Percentiles rank a stretch among this genome's conserved stretches.
Evolutionary conservation across 805 yeast species (phyloP).

Genomic region (Tetrapisispora taiwanensis): DNA sequence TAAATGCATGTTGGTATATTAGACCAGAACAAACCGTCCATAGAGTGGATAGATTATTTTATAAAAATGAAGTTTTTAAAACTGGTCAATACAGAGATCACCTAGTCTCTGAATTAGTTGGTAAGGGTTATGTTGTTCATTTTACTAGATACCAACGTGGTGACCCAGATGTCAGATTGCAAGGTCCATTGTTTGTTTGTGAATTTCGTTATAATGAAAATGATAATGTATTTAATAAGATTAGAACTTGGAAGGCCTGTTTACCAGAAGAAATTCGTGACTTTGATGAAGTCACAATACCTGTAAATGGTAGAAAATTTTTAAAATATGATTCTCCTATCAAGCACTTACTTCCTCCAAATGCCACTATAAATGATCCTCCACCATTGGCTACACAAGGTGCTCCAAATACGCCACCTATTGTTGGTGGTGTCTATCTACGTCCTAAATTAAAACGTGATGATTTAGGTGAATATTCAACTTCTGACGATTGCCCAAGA

Average conservation of each 20-base stretch:
- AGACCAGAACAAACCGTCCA: constrained; percentile 98
- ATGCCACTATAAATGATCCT: constrained; percentile 62
- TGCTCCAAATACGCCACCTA: constrained; percentile 84
- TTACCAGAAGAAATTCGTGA: constrained; percentile 93
- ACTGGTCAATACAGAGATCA: constrained; percentile 96
- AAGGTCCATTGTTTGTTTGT: constrained; percentile 83
- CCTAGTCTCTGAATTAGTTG: constrained; percentile 74
- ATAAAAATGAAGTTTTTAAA: constrained; percentile 90
- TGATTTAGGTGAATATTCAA: constrained; percentile 67
- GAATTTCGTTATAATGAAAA: constrained; percentile 89
- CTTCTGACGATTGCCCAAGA: constrained; percentile 38
- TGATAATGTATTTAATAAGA: constrained; percentile 84
- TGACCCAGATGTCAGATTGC: constrained; percentile 71
- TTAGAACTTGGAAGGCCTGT: constrained; percentile 98
- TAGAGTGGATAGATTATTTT: constrained; percentile 77
- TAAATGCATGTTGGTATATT: constrained; percentile 95
- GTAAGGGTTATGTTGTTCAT: constrained; percentile 90
- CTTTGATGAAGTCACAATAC: constrained; percentile 66
- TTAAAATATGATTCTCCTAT: constrained; percentile 78
- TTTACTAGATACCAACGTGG: constrained; percentile 93
- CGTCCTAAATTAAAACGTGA: constrained; percentile 68
- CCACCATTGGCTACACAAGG: constrained; percentile 78
- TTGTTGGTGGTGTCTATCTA: constrained; percentile 80
- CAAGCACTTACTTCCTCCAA: constrained; percentile 62
- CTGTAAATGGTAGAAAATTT: constrained; percentile 57